These are phyloP conservation scores for Tolypocladium inflatum DNA, from an alignment of 2,329 filamentous ascomycete genomes.

Conservation along the genomic window DNA sequence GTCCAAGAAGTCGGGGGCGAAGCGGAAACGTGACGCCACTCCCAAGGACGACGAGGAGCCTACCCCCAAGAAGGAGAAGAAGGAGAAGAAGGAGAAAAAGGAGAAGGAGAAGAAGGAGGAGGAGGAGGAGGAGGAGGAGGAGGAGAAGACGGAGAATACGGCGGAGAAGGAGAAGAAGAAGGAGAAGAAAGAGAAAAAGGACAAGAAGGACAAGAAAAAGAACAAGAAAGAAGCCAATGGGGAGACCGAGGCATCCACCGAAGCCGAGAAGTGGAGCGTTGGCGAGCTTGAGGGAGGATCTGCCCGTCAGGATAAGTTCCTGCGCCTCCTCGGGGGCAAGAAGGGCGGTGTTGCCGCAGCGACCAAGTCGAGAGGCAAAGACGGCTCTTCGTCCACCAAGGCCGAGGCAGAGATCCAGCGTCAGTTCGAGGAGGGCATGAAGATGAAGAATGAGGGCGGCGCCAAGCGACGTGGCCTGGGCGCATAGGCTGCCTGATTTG, in stretches of 20 bases:
- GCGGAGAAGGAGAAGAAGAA: not conserved
- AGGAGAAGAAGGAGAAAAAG: constrained; percentile 9
- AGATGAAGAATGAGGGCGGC: constrained; percentile 42
- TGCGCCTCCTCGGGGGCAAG: constrained; percentile 45
- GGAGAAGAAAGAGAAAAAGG: constrained; percentile 6
- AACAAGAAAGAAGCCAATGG: constrained; percentile 11
- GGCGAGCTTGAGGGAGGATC: constrained; percentile 39
- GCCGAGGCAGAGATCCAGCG: constrained; percentile 44
- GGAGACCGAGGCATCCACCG: constrained; percentile 9
- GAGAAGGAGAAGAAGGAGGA: constrained; percentile 12
- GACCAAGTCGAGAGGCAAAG: constrained; percentile 7
- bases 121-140: constrained; percentile 5
- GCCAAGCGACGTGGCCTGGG: constrained; percentile 43
- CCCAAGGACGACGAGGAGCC: constrained; percentile 11
- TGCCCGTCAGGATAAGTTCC: constrained; percentile 44
- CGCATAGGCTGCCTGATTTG: constrained; percentile 23
- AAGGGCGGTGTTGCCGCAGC: constrained; percentile 26
- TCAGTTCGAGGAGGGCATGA: constrained; percentile 48
- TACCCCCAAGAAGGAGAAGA: constrained; percentile 9
- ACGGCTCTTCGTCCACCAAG: constrained; percentile 24
- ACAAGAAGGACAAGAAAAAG: constrained; percentile 9
- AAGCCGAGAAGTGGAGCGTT: constrained; percentile 43
- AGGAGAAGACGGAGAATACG: constrained; percentile 12
- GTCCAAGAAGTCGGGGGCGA: constrained; percentile 22
- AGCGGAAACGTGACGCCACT: constrained; percentile 22